Percentiles rank a stretch among this genome's conserved stretches.
Conservation (phyloP, 2,329 filamentous ascomycete genomes). For the Xylariaceae sp. region DNA sequence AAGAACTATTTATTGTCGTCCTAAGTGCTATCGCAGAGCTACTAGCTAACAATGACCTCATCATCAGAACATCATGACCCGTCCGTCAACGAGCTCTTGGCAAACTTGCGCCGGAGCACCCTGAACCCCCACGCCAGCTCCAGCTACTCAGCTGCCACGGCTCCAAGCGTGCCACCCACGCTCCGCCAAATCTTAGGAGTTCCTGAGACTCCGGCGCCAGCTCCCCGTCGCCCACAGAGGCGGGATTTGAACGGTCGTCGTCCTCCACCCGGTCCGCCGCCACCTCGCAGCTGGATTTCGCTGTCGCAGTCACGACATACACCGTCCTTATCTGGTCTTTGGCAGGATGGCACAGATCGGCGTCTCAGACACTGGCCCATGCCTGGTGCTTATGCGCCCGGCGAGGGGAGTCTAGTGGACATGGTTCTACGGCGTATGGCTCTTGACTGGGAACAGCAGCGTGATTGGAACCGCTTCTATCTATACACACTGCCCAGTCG, state of each 20-base stretch:
- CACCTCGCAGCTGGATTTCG: constrained; percentile 64
- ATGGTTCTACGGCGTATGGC: constrained; percentile 58
- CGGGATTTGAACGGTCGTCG: constrained; percentile 57
- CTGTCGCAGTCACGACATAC: constrained; percentile 44
- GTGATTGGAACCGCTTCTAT: constrained; percentile 62
- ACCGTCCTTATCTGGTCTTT: constrained; percentile 28
- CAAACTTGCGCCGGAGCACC: constrained; percentile 58
- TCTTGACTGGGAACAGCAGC: constrained; percentile 61
- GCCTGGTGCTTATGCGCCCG: constrained; percentile 55
- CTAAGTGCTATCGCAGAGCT: neutral
- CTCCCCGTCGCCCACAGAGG: constrained; percentile 53
- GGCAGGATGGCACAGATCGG: constrained; percentile 7
- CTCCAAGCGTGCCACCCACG: constrained; percentile 64
- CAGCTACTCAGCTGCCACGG: constrained; percentile 40
- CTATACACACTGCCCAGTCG: constrained; percentile 62
- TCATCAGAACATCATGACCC: constrained; percentile 45
- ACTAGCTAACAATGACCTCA: neutral
- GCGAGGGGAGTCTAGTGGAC: constrained; percentile 57
- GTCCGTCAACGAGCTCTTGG: constrained; percentile 67
- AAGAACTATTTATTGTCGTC: neutral
- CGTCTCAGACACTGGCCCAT: constrained; percentile 42
- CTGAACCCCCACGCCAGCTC: constrained; percentile 41
- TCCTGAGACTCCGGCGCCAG: constrained; percentile 61
- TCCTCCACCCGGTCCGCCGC: constrained; percentile 63
- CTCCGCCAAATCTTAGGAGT: constrained; percentile 66